Evolutionary conservation across 2,329 filamentous ascomycete genomes (phyloP), one percentile per base, ranked within the genome.

Genomic region (Scorias spongiosa): DNA sequence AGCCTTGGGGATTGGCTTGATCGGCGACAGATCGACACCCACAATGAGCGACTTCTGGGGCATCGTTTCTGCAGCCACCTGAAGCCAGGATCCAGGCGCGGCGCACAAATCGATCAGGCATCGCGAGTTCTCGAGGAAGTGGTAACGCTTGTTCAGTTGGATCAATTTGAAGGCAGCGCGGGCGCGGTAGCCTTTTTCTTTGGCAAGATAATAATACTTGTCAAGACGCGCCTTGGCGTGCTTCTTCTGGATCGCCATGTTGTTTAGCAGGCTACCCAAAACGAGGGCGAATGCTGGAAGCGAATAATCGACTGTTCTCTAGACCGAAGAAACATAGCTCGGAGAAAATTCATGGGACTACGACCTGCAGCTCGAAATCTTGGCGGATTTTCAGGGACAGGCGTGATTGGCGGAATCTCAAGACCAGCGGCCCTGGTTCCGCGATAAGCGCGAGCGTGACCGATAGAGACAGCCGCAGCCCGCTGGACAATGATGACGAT

Each of bases 81-180:
- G 88, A 70, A 84, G 89, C 89, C 89, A 96, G 63, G 84, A 91
- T 65, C 91, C 91, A 29, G 91, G 91, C 15, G 91, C 91, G 52
- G 91, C 91, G 68, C 91, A 98, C 61, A 98, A 82, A 80, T 98
- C 93, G 62, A 98, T 73, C 48, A 95, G 71, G 57, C 96, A 91
- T 70, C 85, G 93, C 66, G 86, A 93, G 72, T 93, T 89, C 65
- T 96, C 87, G 54, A 98, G 71, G 66, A 98, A 98, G 54, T 86
- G 84, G 81, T 93, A 98, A 63, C 95, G 96, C 68, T 96, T 95
- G 70, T 98, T 98, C 57, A 98, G 71, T 64, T 98, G 89, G 54
- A 98, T 89, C 55, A 98, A 69, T 69, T 98, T 98, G 75, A 96
- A 96, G 45, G 91, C 88, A 55, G 91, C 88, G 74, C 91, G 78